Evolutionary conservation across 257 asterid genomes (phyloP), one percentile per base, ranked within the genome.

Genomic region (Lantana camara): DNA sequence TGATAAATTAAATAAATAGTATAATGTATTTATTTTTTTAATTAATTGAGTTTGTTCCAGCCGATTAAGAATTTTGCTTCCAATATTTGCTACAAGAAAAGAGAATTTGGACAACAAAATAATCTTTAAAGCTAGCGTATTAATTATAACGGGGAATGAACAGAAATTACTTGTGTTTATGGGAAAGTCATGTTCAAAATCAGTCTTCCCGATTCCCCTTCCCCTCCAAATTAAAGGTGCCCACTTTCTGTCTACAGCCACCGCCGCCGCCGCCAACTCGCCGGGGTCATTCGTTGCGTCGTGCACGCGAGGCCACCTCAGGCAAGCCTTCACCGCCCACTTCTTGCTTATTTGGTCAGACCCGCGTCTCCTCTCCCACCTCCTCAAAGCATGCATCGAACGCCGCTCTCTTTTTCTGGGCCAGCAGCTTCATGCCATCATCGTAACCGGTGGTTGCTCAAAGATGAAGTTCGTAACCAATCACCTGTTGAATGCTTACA

Each of bases 391-490:
- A 77, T 89, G 94, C 78, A 47, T 89, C 73, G 60, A 79, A 22
- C 60, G 14, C 72, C 74, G 82, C 60, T 87, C 91, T 15, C 37
- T 81, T 24, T 52, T 70, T 15, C 68, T 73, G 9, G 72, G 79
- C 60, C 80, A 69, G 12, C 96, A 85, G 79, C 80, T 93, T 73
- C 98, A 93, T 59, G 80, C 91, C 35, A 72, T 89, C 71, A 67
- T 82, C 60, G 21, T 79, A 60, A 74, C 85, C 29, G 67, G 74
- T 14, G 96, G 96, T 7, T 69, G 81, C 63, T 82, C 79, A 54
- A 61, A 53, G 23, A 47, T 70, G 78, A 88, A 73, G 75, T 90
- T 90, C 73, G 74, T 85, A 17, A 27, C 80, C 79, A 90, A 93
- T 76, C 85, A 87, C 79, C 82, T 93, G 27, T 62, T 87, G 7